Percentiles rank a stretch among this genome's conserved stretches.
Conservation (phyloP, 768 basidiomycete species). For the Rhizopogon sp. region DNA sequence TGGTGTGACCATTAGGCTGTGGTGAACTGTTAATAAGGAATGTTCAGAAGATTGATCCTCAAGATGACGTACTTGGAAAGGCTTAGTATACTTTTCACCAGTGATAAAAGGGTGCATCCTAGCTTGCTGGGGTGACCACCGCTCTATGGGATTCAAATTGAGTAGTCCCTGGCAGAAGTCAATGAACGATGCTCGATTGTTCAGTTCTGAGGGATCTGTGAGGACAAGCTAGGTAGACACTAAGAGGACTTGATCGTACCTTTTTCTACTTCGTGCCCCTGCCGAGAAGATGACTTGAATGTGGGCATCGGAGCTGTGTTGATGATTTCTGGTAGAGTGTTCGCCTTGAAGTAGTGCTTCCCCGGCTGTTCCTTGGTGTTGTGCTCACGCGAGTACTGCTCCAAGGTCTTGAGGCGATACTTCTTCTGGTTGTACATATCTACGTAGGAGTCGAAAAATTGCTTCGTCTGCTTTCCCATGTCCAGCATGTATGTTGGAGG, state of each 20-base stretch:
- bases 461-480: conserved; percentile 88
- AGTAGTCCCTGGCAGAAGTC: conserved; percentile 96
- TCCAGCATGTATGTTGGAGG: conserved; percentile 94
- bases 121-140: conserved; percentile 98
- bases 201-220: conserved; percentile 51
- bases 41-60: background rate
- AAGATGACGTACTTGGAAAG: conserved; percentile 60
- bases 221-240: background rate
- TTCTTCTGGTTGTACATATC: conserved; percentile 79
- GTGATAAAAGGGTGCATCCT: conserved; percentile 96
- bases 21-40: background rate
- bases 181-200: conserved; percentile 91
- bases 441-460: conserved; percentile 85
- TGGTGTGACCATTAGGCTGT: conserved; percentile 49
- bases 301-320: conserved; percentile 91
- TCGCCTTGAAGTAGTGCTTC: conserved; percentile 98
- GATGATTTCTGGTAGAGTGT: conserved; percentile 90
- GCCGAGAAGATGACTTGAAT: conserved; percentile 67
- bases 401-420: conserved; percentile 83
- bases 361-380: conserved; percentile 95
- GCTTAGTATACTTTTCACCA: conserved; percentile 90
- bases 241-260: conserved; percentile 40
- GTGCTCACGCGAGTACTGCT: conserved; percentile 95
- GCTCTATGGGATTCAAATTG: conserved; percentile 88
- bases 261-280: conserved; percentile 84